Evolutionary conservation across 129 eudicot species (phyloP), one percentile per base, ranked within the genome.

Genomic region (Sambucus nigra): DNA sequence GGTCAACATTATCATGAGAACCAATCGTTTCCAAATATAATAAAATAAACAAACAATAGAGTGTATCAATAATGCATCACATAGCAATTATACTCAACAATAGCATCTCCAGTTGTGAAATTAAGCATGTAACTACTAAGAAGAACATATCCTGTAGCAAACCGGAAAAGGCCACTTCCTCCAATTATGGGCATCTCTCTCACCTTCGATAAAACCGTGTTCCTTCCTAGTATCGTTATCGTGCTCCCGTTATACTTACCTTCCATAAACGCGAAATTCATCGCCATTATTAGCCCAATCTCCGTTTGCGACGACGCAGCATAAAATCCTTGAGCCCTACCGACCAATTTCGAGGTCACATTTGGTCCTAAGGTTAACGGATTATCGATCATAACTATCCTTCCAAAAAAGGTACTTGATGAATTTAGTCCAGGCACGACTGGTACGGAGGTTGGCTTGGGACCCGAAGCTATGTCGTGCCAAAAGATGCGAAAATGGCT

Each of bases 181-280:
- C 12, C 69, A 2, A 63, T 25, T 22, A 63, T 49, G 13, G 68
- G 28, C 68, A 63, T 63, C 47, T 69, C 74, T 42, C 74, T 69
- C 6, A 60, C 63, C 50, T 29, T 44, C 1, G 0, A 40, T 11
- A 28, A 51, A 7, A 60, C 68, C 50, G n/a, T 14, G 32, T 69
- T 69, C 41, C 74, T 51, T 28, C 74, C 74, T 1, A 52, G 9
- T 8, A 60, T 57, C 2, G 67, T 60, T 11, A 68, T 59, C 1
- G 67, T 59, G 46, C 73, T 68, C 16, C 73, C 73, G n/a, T 68
- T 60, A 42, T 68, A 68, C 28, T 68, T 60, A 1, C 73, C 73
- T 24, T 51, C 67, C 2, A 4, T 51, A 32, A 68, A 59, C 5
- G 20, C 61, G 24, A 68, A 68, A 33, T 68, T 68, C 73, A 68